phyloP scores from a whole-genome alignment of 257 asterid species.

The Rauvolfia tetraphylla region DNA sequence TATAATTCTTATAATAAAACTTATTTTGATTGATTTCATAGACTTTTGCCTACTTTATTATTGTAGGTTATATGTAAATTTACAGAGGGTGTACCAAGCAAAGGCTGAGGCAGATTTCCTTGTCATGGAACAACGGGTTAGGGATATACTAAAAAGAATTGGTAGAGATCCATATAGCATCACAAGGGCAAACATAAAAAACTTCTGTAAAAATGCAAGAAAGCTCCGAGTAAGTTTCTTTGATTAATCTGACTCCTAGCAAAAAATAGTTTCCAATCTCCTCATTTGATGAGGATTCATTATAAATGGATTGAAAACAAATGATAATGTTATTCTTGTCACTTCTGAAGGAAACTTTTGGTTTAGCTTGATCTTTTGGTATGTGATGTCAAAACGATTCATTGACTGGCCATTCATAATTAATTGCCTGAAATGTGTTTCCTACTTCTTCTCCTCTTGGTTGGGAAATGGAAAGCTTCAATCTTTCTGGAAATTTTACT shows the following conservation, averaged over 20 bases:
- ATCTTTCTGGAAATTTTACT: not conserved
- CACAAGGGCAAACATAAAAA: constrained; percentile 67
- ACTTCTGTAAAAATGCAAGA: constrained; percentile 91
- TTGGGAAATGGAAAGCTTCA: not conserved
- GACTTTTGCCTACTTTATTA: constrained; percentile 19
- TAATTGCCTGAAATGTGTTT: not conserved
- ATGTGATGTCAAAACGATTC: not conserved
- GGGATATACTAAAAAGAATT: constrained; percentile 60
- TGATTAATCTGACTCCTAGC: not conserved
- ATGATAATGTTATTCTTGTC: not conserved
- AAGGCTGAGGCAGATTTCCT: constrained; percentile 94
- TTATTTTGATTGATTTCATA: constrained; percentile 5
- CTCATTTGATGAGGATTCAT: not conserved
- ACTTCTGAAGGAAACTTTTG: not conserved
- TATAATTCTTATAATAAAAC: not conserved
- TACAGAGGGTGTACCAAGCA: constrained; percentile 88
- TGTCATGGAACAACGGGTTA: constrained; percentile 60
- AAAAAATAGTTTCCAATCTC: not conserved
- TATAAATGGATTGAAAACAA: not conserved
- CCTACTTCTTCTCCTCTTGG: not conserved
- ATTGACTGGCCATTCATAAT: not conserved
- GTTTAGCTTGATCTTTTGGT: constrained; percentile 1
- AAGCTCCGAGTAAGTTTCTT: constrained; percentile 47
- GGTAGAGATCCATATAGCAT: constrained; percentile 89
- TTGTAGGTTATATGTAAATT: constrained; percentile 69